phyloP scores from a whole-genome alignment of 2,329 filamentous ascomycete genomes.

The Lecanicillium sp. region DNA sequence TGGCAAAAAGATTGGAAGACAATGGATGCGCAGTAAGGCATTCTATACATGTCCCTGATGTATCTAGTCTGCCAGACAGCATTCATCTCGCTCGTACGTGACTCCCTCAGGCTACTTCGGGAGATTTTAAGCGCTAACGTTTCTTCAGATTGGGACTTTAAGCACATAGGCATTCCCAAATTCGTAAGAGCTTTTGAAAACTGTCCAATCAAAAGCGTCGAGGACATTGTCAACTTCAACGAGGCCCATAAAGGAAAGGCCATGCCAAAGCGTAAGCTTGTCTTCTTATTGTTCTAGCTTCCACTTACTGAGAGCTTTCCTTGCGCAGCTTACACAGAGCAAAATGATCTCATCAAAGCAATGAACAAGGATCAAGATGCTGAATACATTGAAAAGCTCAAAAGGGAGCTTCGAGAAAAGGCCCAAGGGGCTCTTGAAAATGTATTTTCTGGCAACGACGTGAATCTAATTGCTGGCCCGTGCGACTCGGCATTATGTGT shows the following conservation, averaged over 20 bases:
- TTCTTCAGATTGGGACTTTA: constrained; percentile 15
- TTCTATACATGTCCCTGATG: constrained; percentile 2
- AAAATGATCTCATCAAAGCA: constrained; percentile 12
- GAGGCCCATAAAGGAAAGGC: constrained; percentile 13
- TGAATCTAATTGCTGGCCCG: constrained; percentile 9
- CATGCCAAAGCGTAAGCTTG: constrained; percentile 11
- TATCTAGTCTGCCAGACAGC: constrained; percentile 1
- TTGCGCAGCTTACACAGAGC: constrained; percentile 10
- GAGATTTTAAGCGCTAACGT: too few species aligned
- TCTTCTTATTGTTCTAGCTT: not conserved
- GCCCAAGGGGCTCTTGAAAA: constrained; percentile 5
- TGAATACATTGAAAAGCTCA: not conserved
- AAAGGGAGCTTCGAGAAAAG: constrained; percentile 1
- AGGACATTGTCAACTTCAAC: constrained; percentile 14
- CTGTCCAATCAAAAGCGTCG: constrained; percentile 4
- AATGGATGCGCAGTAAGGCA: constrained; percentile 5
- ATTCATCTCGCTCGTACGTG: constrained; percentile 10
- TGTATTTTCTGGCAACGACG: constrained; percentile 4
- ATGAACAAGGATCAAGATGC: constrained; percentile 8
- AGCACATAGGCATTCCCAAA: constrained; percentile 11
- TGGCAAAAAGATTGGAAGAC: constrained; percentile 3
- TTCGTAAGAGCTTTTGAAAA: constrained; percentile 13
- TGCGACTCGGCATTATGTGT: constrained; percentile 11
- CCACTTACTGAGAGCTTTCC: not conserved
- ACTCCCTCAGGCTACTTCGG: not conserved